Evolutionary conservation across 495 filamentous ascomycete genomes (phyloP), one percentile per base, ranked within the genome.

Genomic region (Aspergillus incahuasiensis): DNA sequence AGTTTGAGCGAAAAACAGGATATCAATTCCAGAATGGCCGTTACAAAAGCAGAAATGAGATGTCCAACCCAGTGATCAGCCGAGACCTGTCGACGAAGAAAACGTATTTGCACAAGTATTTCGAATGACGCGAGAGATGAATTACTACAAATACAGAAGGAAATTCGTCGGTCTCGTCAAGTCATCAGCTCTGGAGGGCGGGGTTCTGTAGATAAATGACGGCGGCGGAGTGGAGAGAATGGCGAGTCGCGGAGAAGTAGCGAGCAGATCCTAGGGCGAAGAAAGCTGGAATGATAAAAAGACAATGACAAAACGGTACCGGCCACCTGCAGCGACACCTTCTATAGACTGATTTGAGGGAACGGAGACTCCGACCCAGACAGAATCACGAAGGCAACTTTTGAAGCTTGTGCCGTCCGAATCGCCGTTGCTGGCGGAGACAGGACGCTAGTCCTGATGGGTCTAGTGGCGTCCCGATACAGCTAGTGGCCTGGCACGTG

Each of bases 101-200:
- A 39, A 62, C 52, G 52, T 16, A 55, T 55, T 48, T 48, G 38
- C 51, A 57, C 43, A 34, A 32, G 57, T 24, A 52, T 22, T 35
- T 52, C 22, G 54, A 52, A 46, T 38, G 51, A 58, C 56, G 54
- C 42, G 53, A 48, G 44, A 56, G 42, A 60, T 44, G 48, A 57
- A 57, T 59, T 58, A 43, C 59, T 62, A 67, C 63, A 68, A 69
- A 60, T 69, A 69, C 60, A 66, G 67, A 72, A 68, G 68, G 54
- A 75, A 66, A 75, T 70, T 75, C 73, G 73, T 75, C 68, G 68
- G 64, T 62, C 59, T 75, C 73, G 70, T 75, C 73, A 75, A 70
- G 63, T 75, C 73, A 69, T 75, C 61, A 71, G 47, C 55, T 39
- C 46, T 47, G 52, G 58, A 54, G 35, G 62, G 52, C 58, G 66